Evolutionary conservation across 495 filamentous ascomycete species (phyloP).

Genomic region (Parathielavia hyrcaniae): DNA sequence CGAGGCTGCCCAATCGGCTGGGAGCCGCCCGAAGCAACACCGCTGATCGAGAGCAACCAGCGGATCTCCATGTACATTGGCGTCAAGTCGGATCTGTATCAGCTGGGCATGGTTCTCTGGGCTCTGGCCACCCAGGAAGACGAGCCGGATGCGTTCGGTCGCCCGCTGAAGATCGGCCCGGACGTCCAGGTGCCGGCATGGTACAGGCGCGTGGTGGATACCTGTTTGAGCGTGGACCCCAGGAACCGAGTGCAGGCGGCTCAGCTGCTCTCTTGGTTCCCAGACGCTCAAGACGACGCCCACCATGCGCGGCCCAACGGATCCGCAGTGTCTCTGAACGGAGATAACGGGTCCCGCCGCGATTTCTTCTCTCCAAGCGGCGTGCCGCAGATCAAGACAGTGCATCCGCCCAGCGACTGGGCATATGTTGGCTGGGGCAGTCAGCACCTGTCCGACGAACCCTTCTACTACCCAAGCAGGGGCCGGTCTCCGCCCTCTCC

Average conservation of each 20-base stretch:
- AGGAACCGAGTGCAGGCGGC: slow-evolving; percentile 39
- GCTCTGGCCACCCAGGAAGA: slow-evolving; percentile 80
- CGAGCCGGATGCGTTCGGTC: slow-evolving; percentile 73
- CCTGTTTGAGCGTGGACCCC: slow-evolving; percentile 42
- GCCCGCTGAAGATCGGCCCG: slow-evolving; percentile 54
- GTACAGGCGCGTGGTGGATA: slow-evolving; percentile 41
- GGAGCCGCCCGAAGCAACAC: slow-evolving; percentile 90
- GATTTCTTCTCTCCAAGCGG: slow-evolving; percentile 28
- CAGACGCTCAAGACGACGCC: slow-evolving; percentile 28
- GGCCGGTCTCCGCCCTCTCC: slow-evolving; percentile 45
- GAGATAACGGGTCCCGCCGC: slow-evolving; percentile 30
- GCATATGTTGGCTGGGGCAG: slow-evolving; percentile 24
- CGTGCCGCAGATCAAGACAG: slow-evolving; percentile 28
- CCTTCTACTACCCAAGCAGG: slow-evolving; percentile 36
- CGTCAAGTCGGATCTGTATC: slow-evolving; percentile 92
- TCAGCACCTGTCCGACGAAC: slow-evolving; percentile 26
- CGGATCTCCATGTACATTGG: slow-evolving; percentile 97
- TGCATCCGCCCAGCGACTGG: slow-evolving; percentile 33
- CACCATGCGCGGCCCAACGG: slow-evolving; percentile 22
- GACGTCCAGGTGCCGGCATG: slow-evolving; percentile 40
- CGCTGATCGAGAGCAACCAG: slow-evolving; percentile 84
- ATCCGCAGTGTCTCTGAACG: slow-evolving; percentile 29
- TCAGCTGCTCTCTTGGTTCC: slow-evolving; percentile 39
- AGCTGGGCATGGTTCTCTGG: slow-evolving; percentile 97
- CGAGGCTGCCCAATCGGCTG: slow-evolving; percentile 93